Conservation (phyloP, 139 green algal species). For the Chlamydomonas eustigma region DNA sequence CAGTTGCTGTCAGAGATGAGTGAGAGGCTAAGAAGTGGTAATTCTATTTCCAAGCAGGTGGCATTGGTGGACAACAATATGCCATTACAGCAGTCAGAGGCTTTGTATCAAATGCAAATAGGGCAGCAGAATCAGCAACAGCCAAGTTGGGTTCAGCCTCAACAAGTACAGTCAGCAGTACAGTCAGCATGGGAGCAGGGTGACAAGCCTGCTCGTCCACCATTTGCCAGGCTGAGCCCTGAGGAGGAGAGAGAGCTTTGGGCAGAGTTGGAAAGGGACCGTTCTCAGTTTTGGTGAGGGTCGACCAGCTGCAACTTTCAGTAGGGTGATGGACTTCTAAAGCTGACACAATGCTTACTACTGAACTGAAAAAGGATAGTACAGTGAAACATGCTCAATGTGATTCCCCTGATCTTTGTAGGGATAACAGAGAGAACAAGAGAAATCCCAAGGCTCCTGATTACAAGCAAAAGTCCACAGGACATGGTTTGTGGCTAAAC, state of each 20-base stretch:
- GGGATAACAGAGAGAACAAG: conserved; percentile 49
- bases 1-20: too few species aligned
- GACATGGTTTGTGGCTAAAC: conserved; percentile 25
- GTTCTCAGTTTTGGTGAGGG: not conserved
- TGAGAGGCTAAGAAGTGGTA: too few species aligned
- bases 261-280: not conserved
- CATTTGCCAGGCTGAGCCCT: not conserved
- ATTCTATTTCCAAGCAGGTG: too few species aligned
- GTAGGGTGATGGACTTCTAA: not conserved
- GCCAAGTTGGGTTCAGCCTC: too few species aligned
- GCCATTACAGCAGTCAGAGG: too few species aligned
- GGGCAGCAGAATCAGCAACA: too few species aligned
- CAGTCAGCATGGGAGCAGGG: too few species aligned
- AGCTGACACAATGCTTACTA: not conserved
- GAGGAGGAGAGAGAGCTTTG: not conserved
- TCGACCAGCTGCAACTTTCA: not conserved
- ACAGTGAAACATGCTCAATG: not conserved
- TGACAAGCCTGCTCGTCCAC: too few species aligned
- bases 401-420: not conserved
- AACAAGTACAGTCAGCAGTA: too few species aligned
- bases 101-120: too few species aligned
- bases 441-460: conserved; percentile 43
- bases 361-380: not conserved
- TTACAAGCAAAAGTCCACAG: conserved; percentile 41
- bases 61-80: too few species aligned